Evolutionary conservation across 148 eudicot genomes (phyloP).

Genomic region (Camellia lanceoleosa): DNA sequence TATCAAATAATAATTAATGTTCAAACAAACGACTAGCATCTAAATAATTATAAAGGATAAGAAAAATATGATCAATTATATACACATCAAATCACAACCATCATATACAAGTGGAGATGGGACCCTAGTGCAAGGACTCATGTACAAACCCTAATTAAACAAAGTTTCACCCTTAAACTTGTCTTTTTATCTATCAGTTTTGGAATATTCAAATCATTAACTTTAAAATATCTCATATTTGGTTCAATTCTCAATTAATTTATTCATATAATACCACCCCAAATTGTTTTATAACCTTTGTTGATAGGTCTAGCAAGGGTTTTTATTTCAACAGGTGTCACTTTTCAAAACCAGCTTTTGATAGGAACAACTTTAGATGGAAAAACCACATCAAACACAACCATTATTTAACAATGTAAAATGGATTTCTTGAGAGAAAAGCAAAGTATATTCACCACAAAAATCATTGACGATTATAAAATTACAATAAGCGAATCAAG

Average conservation of each 20-base stretch:
- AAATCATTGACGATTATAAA: background rate
- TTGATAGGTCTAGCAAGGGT: slow-evolving; percentile 12
- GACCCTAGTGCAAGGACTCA: background rate
- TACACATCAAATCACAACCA: background rate
- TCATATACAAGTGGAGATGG: slow-evolving; percentile 12
- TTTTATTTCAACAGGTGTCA: background rate
- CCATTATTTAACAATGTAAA: background rate
- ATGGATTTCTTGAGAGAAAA: background rate
- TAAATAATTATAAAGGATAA: background rate
- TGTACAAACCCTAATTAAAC: background rate
- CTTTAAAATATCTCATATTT: background rate
- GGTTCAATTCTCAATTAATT: background rate
- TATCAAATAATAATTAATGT: background rate
- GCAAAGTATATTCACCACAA: background rate
- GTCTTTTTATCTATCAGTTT: slow-evolving; percentile 13
- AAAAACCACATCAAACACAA: background rate
- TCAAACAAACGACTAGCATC: background rate
- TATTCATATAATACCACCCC: too few relatives aligned
- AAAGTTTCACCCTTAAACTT: background rate
- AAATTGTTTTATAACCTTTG: background rate
- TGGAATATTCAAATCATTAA: slow-evolving; percentile 43
- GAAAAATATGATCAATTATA: background rate
- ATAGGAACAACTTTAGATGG: slow-evolving; percentile 13
- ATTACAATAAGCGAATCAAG: background rate
- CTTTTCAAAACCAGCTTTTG: slow-evolving; percentile 18